A percentile compares a stretch with the other conserved stretches of the same genome.
Evolutionary conservation across 305 asterid genomes (phyloP).

Genomic region (Vinca major): DNA sequence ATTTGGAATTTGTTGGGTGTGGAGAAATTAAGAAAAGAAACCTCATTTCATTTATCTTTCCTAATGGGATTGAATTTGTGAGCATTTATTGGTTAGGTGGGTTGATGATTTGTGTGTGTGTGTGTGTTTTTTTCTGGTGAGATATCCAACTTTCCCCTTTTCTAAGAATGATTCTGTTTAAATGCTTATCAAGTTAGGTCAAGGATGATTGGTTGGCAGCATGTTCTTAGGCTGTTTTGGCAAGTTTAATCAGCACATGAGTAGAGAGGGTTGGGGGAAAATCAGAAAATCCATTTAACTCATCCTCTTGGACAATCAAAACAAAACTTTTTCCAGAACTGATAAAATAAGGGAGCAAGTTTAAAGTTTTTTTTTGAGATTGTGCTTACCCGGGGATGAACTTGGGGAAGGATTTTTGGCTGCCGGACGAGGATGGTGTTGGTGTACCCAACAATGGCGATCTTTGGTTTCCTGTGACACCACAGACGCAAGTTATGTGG

Average conservation of each 20-base stretch:
- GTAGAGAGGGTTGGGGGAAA: background rate
- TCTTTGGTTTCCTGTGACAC: slow-evolving; percentile 37
- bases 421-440: slow-evolving; percentile 31
- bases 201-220: slow-evolving; percentile 1
- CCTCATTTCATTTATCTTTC: background rate
- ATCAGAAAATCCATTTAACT: background rate
- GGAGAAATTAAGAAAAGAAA: slow-evolving; percentile 19
- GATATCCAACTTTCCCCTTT: slow-evolving; percentile 5
- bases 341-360: background rate
- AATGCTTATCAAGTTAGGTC: slow-evolving; percentile 16
- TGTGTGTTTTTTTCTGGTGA: background rate
- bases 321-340: background rate
- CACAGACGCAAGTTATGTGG: slow-evolving; percentile 29
- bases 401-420: slow-evolving; percentile 43
- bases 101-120: background rate
- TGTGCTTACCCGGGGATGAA: slow-evolving; percentile 28
- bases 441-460: slow-evolving; percentile 26
- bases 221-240: slow-evolving; percentile 10
- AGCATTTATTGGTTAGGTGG: slow-evolving; percentile 29
- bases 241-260: slow-evolving; percentile 9
- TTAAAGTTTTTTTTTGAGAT: background rate
- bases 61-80: slow-evolving; percentile 23
- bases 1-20: slow-evolving; percentile 9
- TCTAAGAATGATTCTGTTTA: slow-evolving; percentile 18
- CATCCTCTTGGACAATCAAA: slow-evolving; percentile 9